phyloP scores from a whole-genome alignment of 2,329 filamentous ascomycete genomes.

The Ophiostoma piceae region DNA sequence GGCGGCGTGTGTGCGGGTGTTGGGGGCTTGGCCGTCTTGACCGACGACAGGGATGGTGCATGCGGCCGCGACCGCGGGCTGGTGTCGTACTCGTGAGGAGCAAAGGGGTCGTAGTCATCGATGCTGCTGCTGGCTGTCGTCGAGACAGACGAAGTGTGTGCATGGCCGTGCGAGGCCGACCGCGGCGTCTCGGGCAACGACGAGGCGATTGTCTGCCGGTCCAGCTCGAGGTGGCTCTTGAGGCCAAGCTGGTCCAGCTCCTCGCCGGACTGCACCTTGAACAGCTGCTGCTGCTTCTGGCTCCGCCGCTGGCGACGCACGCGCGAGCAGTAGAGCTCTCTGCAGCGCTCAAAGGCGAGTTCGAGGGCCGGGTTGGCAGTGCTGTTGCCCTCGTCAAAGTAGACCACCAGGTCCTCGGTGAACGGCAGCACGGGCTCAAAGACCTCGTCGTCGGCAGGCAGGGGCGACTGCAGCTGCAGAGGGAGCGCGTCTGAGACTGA shows the following conservation, averaged over 20 bases:
- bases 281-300: conserved; percentile 2
- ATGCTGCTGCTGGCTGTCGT: background rate
- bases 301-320: background rate
- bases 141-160: conserved; percentile 1
- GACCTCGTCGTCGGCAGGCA: background rate
- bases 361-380: conserved; percentile 40
- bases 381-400: conserved; percentile 45
- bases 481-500: conserved; percentile 28
- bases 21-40: conserved; percentile 23
- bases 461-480: background rate
- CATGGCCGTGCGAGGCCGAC: background rate
- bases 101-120: conserved; percentile 47
- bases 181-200: conserved; percentile 20
- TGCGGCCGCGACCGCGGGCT: background rate
- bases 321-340: conserved; percentile 25
- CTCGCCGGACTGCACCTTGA: background rate
- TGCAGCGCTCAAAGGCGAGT: conserved; percentile 45
- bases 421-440: conserved; percentile 47
- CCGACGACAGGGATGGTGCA: conserved; percentile 2
- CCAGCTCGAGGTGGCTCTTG: background rate
- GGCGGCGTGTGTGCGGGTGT: conserved; percentile 34
- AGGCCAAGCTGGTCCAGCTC: background rate
- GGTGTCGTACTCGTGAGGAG: conserved; percentile 22
- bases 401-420: conserved; percentile 52
- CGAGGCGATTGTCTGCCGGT: conserved; percentile 8